Percentiles rank a stretch among this genome's conserved stretches.
Evolutionary conservation across 768 basidiomycete species (phyloP).

Genomic region (Fomitopsis pulvina): DNA sequence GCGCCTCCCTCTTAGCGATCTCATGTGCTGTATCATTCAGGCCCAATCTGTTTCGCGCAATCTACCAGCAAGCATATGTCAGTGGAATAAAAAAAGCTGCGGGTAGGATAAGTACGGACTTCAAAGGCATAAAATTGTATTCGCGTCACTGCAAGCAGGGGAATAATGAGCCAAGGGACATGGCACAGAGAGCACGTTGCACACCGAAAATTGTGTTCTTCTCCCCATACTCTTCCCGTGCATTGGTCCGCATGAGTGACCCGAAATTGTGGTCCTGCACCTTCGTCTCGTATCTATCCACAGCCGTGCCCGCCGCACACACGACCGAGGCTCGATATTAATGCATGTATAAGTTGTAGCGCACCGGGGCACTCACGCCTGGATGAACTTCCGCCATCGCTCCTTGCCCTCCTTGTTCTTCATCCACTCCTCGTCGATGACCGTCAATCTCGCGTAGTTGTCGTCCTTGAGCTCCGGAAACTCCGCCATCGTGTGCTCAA

Average conservation of each 20-base stretch:
- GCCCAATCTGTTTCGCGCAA: constrained; percentile 85
- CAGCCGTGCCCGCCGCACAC: neutral
- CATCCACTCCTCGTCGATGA: constrained; percentile 88
- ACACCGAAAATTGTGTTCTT: constrained; percentile 91
- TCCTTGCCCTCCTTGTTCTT: constrained; percentile 86
- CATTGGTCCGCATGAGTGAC: constrained; percentile 81
- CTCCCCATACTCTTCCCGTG: constrained; percentile 78
- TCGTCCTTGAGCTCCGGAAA: constrained; percentile 71
- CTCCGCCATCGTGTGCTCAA: constrained; percentile 57
- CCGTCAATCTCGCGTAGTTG: constrained; percentile 34
- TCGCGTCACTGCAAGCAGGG: constrained; percentile 43
- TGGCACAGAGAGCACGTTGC: constrained; percentile 14
- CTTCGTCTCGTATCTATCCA: constrained; percentile 74
- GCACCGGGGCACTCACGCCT: constrained; percentile 37
- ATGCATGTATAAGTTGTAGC: neutral
- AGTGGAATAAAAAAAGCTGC: neutral
- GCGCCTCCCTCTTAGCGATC: constrained; percentile 63
- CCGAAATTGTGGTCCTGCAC: constrained; percentile 96
- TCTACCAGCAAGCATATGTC: constrained; percentile 39
- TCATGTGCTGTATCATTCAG: constrained; percentile 86
- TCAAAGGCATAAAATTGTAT: constrained; percentile 94
- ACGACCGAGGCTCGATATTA: neutral
- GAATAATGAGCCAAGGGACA: neutral
- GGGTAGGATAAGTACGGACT: constrained; percentile 32
- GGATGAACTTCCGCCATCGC: constrained; percentile 86